phyloP scores from a whole-genome alignment of 495 filamentous ascomycete species.

The Penicillium ucsense region DNA sequence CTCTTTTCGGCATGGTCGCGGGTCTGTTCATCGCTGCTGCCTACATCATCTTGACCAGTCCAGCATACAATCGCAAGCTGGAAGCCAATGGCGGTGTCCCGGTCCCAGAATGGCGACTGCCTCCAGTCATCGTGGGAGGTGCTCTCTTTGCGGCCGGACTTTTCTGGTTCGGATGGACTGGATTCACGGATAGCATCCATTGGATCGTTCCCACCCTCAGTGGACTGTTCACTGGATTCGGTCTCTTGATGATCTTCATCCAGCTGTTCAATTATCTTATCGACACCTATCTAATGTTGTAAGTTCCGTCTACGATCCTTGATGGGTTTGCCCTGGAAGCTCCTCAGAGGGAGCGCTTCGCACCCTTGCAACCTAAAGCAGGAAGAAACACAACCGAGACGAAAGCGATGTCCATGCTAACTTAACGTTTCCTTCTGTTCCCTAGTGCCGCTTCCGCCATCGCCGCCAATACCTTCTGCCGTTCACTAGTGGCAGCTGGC shows the following conservation, averaged over 20 bases:
- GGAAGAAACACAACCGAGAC: too few species aligned
- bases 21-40: conserved; percentile 30
- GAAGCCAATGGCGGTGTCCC: conserved; percentile 63
- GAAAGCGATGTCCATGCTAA: too few species aligned
- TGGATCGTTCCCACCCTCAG: conserved; percentile 81
- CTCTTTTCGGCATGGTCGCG: conserved; percentile 34
- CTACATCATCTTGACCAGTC: conserved; percentile 18
- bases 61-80: conserved; percentile 46
- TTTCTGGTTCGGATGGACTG: conserved; percentile 84
- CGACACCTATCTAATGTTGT: conserved; percentile 85
- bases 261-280: conserved; percentile 81
- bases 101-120: conserved; percentile 79
- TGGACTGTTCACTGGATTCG: conserved; percentile 52
- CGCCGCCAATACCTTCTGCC: conserved; percentile 81
- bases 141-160: conserved; percentile 63
- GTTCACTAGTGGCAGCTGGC: conserved; percentile 61
- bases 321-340: neutral
- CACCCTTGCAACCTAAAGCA: too few species aligned
- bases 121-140: conserved; percentile 68
- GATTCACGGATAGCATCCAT: conserved; percentile 54
- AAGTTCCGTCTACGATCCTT: conserved; percentile 18
- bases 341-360: too few species aligned
- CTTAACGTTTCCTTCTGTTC: too few species aligned
- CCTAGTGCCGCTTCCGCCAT: conserved; percentile 68
- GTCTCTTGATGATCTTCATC: conserved; percentile 72